Evolutionary conservation across 139 green algal genomes (phyloP).

Genomic region (Nannochloris sp.): DNA sequence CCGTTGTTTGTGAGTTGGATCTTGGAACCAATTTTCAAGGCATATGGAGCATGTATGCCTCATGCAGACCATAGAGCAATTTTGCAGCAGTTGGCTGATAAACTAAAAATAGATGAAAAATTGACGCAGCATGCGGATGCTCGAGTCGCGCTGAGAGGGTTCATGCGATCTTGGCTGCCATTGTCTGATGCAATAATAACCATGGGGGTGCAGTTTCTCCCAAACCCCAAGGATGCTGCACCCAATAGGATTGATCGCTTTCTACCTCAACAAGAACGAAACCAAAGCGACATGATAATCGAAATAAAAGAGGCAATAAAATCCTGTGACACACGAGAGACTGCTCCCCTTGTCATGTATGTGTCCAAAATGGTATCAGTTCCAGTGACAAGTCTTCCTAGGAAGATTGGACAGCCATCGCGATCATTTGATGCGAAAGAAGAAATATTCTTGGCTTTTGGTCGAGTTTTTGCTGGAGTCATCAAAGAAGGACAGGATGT

Average conservation of each 20-base stretch:
- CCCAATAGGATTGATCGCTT: conserved; percentile 47
- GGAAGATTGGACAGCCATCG: conserved; percentile 24
- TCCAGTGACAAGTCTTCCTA: conserved; percentile 47
- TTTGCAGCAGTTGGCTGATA: conserved; percentile 43
- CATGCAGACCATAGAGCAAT: conserved; percentile 33
- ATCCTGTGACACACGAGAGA: conserved; percentile 23
- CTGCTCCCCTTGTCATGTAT: conserved; percentile 71
- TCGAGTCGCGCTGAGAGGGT: conserved; percentile 36
- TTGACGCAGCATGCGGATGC: conserved; percentile 50
- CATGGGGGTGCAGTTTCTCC: conserved; percentile 78
- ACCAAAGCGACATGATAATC: no score
- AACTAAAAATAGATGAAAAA: conserved; percentile 23
- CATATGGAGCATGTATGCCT: conserved; percentile 52
- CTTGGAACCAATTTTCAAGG: conserved; percentile 50
- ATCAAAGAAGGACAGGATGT: conserved; percentile 43
- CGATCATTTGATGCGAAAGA: conserved; percentile 17
- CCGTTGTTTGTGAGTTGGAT: conserved; percentile 88
- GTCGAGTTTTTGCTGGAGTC: conserved; percentile 72
- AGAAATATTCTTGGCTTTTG: conserved; percentile 85
- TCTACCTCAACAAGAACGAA: conserved; percentile 19
- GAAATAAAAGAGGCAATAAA: conserved; percentile 18
- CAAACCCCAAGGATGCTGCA: conserved; percentile 52
- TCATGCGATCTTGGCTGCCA: conserved; percentile 84
- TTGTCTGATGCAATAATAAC: conserved; percentile 73
- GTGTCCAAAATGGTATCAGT: conserved; percentile 93